Conservation (phyloP, 768 basidiomycete genomes). For the Boletus pseudo-olivaceus region DNA sequence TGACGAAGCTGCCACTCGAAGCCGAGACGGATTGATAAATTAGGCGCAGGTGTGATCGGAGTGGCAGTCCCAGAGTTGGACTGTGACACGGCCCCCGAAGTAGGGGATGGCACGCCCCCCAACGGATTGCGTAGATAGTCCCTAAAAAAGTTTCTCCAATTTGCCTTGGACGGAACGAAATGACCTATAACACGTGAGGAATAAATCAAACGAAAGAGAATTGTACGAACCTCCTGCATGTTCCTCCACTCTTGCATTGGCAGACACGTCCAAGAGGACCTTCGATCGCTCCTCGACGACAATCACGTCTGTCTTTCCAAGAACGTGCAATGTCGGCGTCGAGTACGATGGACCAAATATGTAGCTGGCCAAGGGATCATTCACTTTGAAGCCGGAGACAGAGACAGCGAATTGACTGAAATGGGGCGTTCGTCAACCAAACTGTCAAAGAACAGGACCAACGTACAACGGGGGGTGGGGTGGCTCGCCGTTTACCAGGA, state of each 20-base stretch:
- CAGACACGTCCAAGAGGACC: slow-evolving; percentile 51
- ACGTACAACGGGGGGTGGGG: slow-evolving; percentile 75
- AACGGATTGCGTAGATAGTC: slow-evolving; percentile 58
- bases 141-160: slow-evolving; percentile 72
- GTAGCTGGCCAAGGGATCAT: slow-evolving; percentile 42
- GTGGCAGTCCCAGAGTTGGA: slow-evolving; percentile 48
- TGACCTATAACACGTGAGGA: slow-evolving; percentile 50
- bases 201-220: background rate
- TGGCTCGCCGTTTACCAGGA: slow-evolving; percentile 59
- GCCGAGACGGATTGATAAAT: slow-evolving; percentile 1
- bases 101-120: slow-evolving; percentile 45
- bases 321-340: slow-evolving; percentile 75
- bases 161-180: slow-evolving; percentile 75
- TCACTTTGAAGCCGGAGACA: slow-evolving; percentile 67
- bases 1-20: background rate
- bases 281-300: slow-evolving; percentile 68
- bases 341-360: slow-evolving; percentile 51
- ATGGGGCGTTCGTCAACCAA: background rate
- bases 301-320: slow-evolving; percentile 75
- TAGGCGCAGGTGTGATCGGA: slow-evolving; percentile 28
- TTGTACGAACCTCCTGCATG: slow-evolving; percentile 73
- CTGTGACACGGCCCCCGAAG: slow-evolving; percentile 28
- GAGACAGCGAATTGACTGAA: slow-evolving; percentile 67
- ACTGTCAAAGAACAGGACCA: background rate
- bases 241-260: slow-evolving; percentile 60